These are phyloP conservation scores for Ceratobasidium sp. DNA, from an alignment of 1,284 basidiomycete genomes.

Conservation along the genomic window DNA sequence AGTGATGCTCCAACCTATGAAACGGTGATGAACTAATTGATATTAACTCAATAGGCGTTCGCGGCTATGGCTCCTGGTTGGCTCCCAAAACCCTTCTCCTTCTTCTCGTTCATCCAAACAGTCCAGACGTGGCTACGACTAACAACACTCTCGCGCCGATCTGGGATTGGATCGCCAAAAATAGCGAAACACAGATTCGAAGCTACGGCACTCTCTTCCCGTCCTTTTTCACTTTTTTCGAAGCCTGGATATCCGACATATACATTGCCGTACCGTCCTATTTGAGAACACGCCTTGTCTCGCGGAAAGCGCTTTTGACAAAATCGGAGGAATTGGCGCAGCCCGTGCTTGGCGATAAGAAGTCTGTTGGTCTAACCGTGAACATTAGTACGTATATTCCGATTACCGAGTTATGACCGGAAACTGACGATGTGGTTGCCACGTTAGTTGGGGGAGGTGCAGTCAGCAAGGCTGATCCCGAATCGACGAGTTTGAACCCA, in stretches of 20 bases:
- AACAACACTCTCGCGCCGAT: slow-evolving; percentile 12
- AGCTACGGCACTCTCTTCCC: not conserved
- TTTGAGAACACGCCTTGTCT: not conserved
- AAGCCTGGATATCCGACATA: not conserved
- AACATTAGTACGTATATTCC: slow-evolving; percentile 1
- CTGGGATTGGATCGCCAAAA: slow-evolving; percentile 23
- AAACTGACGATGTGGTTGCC: not conserved
- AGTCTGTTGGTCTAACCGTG: not conserved
- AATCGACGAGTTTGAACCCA: slow-evolving; percentile 61
- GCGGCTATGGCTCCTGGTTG: slow-evolving; percentile 18
- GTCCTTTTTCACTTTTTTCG: slow-evolving; percentile 16
- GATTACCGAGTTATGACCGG: not conserved
- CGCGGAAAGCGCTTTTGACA: not conserved
- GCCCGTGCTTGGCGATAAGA: not conserved
- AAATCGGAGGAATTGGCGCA: not conserved
- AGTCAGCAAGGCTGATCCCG: slow-evolving; percentile 57
- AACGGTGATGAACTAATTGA: not conserved
- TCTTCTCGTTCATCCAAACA: slow-evolving; percentile 25
- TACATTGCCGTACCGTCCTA: not conserved
- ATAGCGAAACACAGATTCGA: not conserved
- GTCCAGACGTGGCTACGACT: not conserved
- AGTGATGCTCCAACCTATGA: not conserved
- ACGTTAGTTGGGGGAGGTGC: slow-evolving; percentile 59
- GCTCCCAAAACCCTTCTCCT: not conserved
- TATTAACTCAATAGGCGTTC: not conserved